These are phyloP conservation scores for Geosmithia flava DNA, from an alignment of 2,329 filamentous ascomycete species.

Conservation along the genomic window DNA sequence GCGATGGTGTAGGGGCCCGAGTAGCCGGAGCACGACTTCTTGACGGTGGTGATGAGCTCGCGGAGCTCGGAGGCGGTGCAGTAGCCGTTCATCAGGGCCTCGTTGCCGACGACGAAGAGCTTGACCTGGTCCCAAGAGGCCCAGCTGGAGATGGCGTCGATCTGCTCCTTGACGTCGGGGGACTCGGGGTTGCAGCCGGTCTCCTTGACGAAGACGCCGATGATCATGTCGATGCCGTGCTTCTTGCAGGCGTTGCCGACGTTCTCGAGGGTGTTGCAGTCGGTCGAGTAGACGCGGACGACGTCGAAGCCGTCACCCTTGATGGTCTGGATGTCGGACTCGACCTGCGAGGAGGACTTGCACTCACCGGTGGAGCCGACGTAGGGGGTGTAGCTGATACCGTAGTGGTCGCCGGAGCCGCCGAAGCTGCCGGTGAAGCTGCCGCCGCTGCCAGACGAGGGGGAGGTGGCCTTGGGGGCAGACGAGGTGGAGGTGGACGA, in stretches of 20 bases:
- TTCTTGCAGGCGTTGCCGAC: constrained; percentile 58
- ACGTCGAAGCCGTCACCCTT: constrained; percentile 53
- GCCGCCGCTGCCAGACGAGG: constrained; percentile 7
- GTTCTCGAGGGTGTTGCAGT: constrained; percentile 71
- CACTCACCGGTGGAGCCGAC: constrained; percentile 41
- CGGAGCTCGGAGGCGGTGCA: constrained; percentile 52
- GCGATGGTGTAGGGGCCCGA: constrained; percentile 67
- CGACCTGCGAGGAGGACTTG: constrained; percentile 49
- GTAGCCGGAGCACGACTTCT: constrained; percentile 61
- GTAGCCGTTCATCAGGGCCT: constrained; percentile 69
- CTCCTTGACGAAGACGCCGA: constrained; percentile 75
- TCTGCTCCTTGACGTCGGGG: constrained; percentile 57
- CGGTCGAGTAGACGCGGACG: constrained; percentile 80
- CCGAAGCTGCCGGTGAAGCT: constrained; percentile 17
- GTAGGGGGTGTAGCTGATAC: constrained; percentile 75
- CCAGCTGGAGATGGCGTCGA: constrained; percentile 61
- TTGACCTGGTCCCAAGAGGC: constrained; percentile 63
- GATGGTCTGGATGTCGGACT: constrained; percentile 48
- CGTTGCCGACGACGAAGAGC: constrained; percentile 81
- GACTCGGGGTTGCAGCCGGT: constrained; percentile 44
- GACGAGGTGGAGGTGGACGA: constrained; percentile 4
- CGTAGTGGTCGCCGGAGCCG: constrained; percentile 46
- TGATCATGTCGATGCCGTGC: constrained; percentile 64
- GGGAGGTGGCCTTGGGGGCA: constrained; percentile 4
- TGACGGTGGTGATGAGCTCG: constrained; percentile 56